These are phyloP conservation scores for Noccaea caerulescens DNA, from an alignment of 345 rosid species.

Conservation along the genomic window DNA sequence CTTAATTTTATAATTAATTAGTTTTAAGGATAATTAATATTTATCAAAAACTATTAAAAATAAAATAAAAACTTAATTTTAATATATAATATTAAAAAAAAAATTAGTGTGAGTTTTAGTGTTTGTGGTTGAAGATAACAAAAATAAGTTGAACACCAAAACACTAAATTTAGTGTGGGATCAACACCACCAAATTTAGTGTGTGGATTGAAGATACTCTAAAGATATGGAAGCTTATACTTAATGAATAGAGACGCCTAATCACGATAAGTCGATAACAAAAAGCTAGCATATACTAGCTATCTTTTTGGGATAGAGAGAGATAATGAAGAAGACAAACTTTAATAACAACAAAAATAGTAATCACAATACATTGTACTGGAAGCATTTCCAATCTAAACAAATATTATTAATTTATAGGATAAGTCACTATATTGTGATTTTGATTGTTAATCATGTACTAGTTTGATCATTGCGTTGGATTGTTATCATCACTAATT, in stretches of 20 bases:
- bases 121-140: too few species aligned
- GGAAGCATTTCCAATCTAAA: neutral
- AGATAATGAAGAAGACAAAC: slow-evolving; percentile 21
- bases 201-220: neutral
- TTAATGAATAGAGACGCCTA: slow-evolving; percentile 18
- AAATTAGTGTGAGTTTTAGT: too few species aligned
- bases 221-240: slow-evolving; percentile 7
- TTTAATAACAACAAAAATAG: slow-evolving; percentile 16
- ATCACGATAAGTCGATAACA: slow-evolving; percentile 40
- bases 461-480: slow-evolving; percentile 21
- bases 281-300: slow-evolving; percentile 26
- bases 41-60: too few species aligned
- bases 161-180: too few species aligned
- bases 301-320: slow-evolving; percentile 2
- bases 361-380: slow-evolving; percentile 1
- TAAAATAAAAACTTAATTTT: too few species aligned
- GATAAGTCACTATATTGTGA: slow-evolving; percentile 5
- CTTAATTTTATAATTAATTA: too few species aligned
- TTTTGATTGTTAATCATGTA: slow-evolving; percentile 16
- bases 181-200: too few species aligned
- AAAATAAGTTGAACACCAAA: too few species aligned
- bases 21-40: too few species aligned
- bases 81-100: too few species aligned
- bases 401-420: neutral
- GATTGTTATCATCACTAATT: slow-evolving; percentile 18